phyloP scores from a whole-genome alignment of 306 rosid genomes.

The Glycine soja region DNA sequence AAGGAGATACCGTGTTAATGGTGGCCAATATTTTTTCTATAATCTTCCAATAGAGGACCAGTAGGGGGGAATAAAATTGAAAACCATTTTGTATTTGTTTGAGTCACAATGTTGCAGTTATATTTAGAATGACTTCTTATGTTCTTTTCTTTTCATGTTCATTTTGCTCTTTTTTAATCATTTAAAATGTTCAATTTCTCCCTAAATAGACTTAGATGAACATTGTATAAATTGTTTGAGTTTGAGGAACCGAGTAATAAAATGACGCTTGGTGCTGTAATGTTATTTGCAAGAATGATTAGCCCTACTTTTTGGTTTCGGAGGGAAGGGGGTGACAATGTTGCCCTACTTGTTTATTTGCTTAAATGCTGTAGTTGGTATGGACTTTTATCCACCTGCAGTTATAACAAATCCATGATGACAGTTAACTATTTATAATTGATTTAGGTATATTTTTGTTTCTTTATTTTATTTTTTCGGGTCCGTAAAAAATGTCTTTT shows the following conservation, averaged over 20 bases:
- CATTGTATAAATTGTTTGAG: constrained; percentile 51
- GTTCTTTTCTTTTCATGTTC: neutral
- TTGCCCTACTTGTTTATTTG: neutral
- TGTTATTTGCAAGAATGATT: constrained; percentile 13
- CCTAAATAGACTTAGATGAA: constrained; percentile 43
- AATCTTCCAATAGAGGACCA: constrained; percentile 42
- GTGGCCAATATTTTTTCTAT: constrained; percentile 50
- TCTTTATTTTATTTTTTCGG: no score
- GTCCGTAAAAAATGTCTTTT: no score
- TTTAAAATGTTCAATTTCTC: constrained; percentile 42
- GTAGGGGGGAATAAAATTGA: constrained; percentile 41
- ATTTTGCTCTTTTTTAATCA: constrained; percentile 3
- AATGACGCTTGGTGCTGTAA: constrained; percentile 16
- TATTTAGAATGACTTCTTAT: constrained; percentile 44
- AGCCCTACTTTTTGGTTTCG: neutral
- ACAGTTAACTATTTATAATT: neutral
- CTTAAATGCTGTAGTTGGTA: neutral
- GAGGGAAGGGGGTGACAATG: neutral
- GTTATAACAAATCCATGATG: neutral
- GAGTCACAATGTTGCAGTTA: constrained; percentile 45
- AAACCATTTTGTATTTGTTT: constrained; percentile 48
- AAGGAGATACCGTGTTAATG: constrained; percentile 41
- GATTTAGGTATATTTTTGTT: no score
- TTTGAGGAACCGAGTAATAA: constrained; percentile 43
- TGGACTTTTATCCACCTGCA: neutral